Evolutionary conservation across 1,284 basidiomycete genomes (phyloP), one percentile per base, ranked within the genome.

Genomic region (Mycena sp.): DNA sequence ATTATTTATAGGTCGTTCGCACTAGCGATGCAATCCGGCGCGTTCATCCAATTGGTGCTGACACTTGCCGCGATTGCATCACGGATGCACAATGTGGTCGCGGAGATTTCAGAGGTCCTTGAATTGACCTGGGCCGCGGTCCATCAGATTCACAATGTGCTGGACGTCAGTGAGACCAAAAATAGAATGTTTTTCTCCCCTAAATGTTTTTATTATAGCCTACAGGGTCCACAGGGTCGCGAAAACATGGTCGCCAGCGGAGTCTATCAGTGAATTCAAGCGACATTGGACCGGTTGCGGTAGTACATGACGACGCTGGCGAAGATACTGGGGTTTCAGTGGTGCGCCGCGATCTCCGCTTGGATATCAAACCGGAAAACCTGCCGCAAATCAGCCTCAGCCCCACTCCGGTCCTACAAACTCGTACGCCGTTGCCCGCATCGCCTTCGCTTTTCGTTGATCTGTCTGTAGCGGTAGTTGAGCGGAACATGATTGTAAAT

Each of bases 31-130:
- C 88, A 90, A 71, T 84, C 85, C 1, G 90, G 88, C 16, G 87
- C 89, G 19, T 93, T 93, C 70, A 77, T 91, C 4, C 88, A 90
- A 64, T 71, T 91, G 11, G 77, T 89, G 14, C 71, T 93, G 30
- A 80, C 85, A 3, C 78, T 93, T 35, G 77, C 81, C 21, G 87
- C 86, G 9, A 82, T 92, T 45, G 78, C 82, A 37, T 88, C 89
- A 2, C 83, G 91, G 59, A 74, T 90, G 67, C 77, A 77, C 32
- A 69, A 74, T 2, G 70, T 91, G n/a, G 72, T 81, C 17, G 71
- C 73, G 32, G 85, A 87, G 56, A 63, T 89, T 3, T 69, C 73
- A 3, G 76, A 81, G 16, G 72, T 72, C 40, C 65, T 87, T 3
- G 71, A 75, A 16, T 62, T 68, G 0, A 58, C 74, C n/a, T 71